Base-by-base conservation (phyloP, 1,139 yeast species). In the Blastobotrys niveus region DNA sequence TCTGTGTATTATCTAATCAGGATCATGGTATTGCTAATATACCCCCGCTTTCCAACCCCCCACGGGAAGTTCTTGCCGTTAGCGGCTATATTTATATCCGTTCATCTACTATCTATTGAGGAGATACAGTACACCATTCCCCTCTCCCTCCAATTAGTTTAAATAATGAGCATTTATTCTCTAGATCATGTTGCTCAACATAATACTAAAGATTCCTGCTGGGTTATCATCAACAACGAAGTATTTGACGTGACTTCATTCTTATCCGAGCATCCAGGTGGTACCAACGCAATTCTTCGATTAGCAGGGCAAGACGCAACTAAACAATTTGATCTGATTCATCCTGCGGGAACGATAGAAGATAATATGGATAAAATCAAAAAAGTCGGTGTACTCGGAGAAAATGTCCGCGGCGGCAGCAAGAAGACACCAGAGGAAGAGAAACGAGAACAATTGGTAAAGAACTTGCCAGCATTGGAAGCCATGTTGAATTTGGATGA, bases 301-400 rank as follows among this genome's bases (percentile, higher is more conserved):
- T 73, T 72, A 52, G 80, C 80, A 7, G 81, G 81, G 1, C 67
- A 72, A 47, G 80, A 76, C 54, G 80, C 80, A n/a, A 74, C 81
- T 29, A 74, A 73, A 54, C 79, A 73, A 10, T 76, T 76, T 58
- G 78, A 74, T 52, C 75, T 78, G 27, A 67, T 76, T 48, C 81
- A 76, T 56, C 77, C 79, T n/a, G 43, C 45, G 10, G 58, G 53
- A 10, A 50, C 55, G 5, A 32, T 55, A 9, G 55, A 55, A 21
- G 56, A 50, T 21, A 42, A 45, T 19, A 38, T 49, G 36, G 22
- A 29, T n/a, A 31, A 36, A 25, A 12, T 39, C 26, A 36, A 19
- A 20, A 35, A 25, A 17, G 31, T 46, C 10, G 48, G 46, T 10
- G 35, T 33, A 30, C 38, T 43, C 3, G 42, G 37, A 10, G 38